These are phyloP conservation scores for Pestalotiopsis fici DNA, from an alignment of 2,329 filamentous ascomycete genomes.

Conservation along the genomic window DNA sequence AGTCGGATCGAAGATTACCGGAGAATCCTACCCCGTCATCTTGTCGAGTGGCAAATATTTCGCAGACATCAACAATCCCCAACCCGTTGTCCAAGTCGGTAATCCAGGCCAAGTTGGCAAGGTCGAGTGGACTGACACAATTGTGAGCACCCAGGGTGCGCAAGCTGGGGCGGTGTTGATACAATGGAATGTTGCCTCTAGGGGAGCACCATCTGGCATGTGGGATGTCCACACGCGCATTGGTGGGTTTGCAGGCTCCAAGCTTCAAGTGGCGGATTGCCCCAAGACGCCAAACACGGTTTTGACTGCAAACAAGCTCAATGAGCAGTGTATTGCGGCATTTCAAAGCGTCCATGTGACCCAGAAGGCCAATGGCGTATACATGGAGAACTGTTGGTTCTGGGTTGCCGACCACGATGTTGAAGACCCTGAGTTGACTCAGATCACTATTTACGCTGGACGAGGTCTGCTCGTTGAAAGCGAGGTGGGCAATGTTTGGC, in stretches of 20 bases:
- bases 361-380: constrained; percentile 35
- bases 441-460: constrained; percentile 50
- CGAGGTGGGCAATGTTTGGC: constrained; percentile 51
- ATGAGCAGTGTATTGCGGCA: constrained; percentile 38
- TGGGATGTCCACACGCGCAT: constrained; percentile 81
- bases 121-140: constrained; percentile 64
- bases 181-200: constrained; percentile 59
- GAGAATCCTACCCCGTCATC: constrained; percentile 57
- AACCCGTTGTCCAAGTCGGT: constrained; percentile 59
- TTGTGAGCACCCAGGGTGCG: constrained; percentile 60
- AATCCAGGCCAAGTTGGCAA: constrained; percentile 54
- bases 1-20: constrained; percentile 53
- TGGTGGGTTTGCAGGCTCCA: constrained; percentile 70
- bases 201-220: constrained; percentile 49
- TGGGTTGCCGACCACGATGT: constrained; percentile 50
- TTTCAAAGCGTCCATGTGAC: constrained; percentile 46
- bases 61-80: constrained; percentile 50
- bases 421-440: constrained; percentile 43
- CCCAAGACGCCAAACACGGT: constrained; percentile 43
- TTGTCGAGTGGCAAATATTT: constrained; percentile 53
- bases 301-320: constrained; percentile 18
- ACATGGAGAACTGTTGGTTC: constrained; percentile 47
- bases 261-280: constrained; percentile 65
- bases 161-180: constrained; percentile 63
- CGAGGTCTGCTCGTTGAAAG: constrained; percentile 51